Conservation (phyloP, 2,329 filamentous ascomycete genomes). For the Cordyceps farinosa region DNA sequence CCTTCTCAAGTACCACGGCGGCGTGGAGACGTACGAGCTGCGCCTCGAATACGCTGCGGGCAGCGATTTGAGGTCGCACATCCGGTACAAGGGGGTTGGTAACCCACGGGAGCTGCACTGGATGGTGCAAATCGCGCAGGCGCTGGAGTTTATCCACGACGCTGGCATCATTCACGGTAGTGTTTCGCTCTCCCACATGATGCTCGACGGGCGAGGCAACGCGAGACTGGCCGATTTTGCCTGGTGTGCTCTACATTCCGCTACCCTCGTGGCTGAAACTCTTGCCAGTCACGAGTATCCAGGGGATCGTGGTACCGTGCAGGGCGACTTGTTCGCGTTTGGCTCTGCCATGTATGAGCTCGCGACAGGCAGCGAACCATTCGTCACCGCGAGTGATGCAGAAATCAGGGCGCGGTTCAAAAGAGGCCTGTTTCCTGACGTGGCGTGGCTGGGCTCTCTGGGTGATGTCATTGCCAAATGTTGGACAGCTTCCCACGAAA, state of each 20-base stretch:
- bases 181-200: neutral
- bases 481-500: neutral
- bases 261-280: neutral
- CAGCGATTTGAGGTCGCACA: neutral
- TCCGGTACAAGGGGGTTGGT: neutral
- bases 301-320: neutral
- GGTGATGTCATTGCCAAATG: neutral
- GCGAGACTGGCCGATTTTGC: neutral
- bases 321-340: conserved; percentile 3
- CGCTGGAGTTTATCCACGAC: neutral
- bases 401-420: neutral
- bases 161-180: neutral
- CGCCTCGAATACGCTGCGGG: neutral
- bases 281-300: conserved; percentile 4
- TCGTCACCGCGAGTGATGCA: neutral
- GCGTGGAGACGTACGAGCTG: neutral
- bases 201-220: neutral
- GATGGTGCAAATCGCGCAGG: neutral
- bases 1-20: neutral
- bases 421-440: neutral
- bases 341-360: conserved; percentile 6
- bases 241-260: neutral
- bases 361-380: neutral
- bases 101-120: neutral
- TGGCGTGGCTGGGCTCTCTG: neutral